These are phyloP conservation scores for Pichia sp. DNA, from an alignment of 1,139 yeast genomes.

Conservation along the genomic window DNA sequence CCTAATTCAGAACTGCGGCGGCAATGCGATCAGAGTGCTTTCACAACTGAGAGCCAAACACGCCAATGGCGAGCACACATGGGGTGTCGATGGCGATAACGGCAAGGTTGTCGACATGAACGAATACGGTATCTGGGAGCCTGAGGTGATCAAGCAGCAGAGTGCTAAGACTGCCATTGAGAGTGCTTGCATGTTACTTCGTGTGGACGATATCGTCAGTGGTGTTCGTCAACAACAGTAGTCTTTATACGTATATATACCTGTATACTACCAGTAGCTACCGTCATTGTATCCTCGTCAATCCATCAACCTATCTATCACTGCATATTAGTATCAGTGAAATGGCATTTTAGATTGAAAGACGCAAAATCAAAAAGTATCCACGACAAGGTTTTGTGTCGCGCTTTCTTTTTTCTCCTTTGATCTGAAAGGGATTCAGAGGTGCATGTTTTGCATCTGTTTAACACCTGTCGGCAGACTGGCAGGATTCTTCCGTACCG, in stretches of 20 bases:
- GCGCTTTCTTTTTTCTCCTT: constrained; percentile 2
- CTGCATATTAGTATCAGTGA: no score
- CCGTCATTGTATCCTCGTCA: background rate
- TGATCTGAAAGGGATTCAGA: background rate
- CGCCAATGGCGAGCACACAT: constrained; percentile 79
- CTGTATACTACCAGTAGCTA: background rate
- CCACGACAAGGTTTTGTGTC: background rate
- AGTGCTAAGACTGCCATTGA: constrained; percentile 95
- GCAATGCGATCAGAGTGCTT: constrained; percentile 83
- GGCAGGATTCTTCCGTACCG: background rate
- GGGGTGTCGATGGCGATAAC: constrained; percentile 90
- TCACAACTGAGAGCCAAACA: constrained; percentile 95
- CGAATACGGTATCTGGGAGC: constrained; percentile 97
- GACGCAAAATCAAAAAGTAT: background rate
- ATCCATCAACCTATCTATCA: background rate
- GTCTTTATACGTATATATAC: background rate
- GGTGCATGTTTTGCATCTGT: constrained; percentile 1
- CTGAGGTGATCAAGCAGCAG: constrained; percentile 95
- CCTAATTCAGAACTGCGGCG: constrained; percentile 95
- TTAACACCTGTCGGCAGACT: background rate
- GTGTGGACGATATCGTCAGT: constrained; percentile 97
- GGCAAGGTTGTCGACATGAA: constrained; percentile 96
- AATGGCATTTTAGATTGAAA: no score
- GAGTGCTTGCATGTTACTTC: constrained; percentile 87
- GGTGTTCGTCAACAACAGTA: constrained; percentile 63